Conservation (phyloP, 2,329 filamentous ascomycete species). For the Fusarium gaditjirri region DNA sequence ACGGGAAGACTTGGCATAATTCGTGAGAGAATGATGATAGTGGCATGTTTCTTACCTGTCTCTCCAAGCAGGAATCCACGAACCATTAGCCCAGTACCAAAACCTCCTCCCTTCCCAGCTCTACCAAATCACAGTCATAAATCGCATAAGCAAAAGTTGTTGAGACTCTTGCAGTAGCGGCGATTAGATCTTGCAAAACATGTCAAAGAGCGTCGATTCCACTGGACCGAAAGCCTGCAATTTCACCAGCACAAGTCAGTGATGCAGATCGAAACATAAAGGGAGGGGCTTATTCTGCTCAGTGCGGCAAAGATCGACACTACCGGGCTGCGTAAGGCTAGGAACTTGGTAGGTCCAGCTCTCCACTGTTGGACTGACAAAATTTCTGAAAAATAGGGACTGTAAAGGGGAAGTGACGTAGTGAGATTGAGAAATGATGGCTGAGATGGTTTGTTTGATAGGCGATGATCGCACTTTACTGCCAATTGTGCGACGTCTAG, state of each 20-base stretch:
- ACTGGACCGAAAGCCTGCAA: not conserved
- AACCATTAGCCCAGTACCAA: not conserved
- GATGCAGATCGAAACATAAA: not conserved
- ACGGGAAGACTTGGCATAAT: not conserved
- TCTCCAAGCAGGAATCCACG: not conserved
- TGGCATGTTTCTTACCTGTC: not conserved
- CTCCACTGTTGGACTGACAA: not conserved
- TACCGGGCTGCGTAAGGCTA: not conserved
- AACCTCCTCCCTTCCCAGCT: not conserved
- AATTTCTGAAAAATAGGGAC: not conserved
- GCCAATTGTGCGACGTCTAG: not conserved
- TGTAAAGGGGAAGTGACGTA: conserved; percentile 6
- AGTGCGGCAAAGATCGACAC: conserved; percentile 2
- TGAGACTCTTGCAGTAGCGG: not conserved
- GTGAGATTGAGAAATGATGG: not conserved
- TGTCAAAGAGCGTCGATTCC: not conserved
- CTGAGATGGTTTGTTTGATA: not conserved
- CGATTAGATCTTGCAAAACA: not conserved
- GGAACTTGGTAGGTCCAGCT: not conserved
- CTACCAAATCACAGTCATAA: not conserved
- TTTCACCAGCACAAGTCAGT: not conserved
- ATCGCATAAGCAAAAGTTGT: not conserved
- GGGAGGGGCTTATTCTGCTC: not conserved
- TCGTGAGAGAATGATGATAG: not conserved
- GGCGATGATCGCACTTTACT: not conserved